Evolutionary conservation across 148 eudicot species (phyloP).

Genomic region (Gaultheria prostrata): DNA sequence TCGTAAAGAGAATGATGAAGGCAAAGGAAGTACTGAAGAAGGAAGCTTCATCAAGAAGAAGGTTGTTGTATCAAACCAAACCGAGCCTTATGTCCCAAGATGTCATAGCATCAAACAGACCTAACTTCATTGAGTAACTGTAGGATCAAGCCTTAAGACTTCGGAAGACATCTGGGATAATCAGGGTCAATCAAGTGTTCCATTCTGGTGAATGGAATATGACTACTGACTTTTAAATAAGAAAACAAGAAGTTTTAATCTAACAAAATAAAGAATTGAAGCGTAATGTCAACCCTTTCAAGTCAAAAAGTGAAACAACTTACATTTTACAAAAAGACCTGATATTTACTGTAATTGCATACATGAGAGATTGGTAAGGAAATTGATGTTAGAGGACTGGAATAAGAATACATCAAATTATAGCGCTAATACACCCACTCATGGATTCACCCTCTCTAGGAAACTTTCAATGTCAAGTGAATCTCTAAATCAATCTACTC

Average conservation of each 20-base stretch:
- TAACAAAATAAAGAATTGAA: neutral
- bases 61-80: neutral
- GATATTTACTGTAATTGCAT: neutral
- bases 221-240: neutral
- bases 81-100: too few species aligned
- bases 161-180: neutral
- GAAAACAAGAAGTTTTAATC: neutral
- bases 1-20: neutral
- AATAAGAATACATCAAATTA: neutral
- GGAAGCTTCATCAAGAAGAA: conserved; percentile 1
- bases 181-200: neutral
- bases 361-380: neutral
- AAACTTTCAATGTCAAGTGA: neutral
- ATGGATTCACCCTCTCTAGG: neutral
- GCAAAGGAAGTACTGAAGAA: neutral
- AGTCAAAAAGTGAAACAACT: neutral
- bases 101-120: neutral
- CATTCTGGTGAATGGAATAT: neutral
- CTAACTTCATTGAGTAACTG: neutral
- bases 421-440: neutral
- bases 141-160: neutral
- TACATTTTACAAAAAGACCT: neutral
- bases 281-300: neutral
- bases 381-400: neutral
- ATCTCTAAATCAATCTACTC: conserved; percentile 3